Evolutionary conservation across 805 yeast genomes (phyloP), one percentile per base, ranked within the genome.

Genomic region (Monosporozyma siamensis): DNA sequence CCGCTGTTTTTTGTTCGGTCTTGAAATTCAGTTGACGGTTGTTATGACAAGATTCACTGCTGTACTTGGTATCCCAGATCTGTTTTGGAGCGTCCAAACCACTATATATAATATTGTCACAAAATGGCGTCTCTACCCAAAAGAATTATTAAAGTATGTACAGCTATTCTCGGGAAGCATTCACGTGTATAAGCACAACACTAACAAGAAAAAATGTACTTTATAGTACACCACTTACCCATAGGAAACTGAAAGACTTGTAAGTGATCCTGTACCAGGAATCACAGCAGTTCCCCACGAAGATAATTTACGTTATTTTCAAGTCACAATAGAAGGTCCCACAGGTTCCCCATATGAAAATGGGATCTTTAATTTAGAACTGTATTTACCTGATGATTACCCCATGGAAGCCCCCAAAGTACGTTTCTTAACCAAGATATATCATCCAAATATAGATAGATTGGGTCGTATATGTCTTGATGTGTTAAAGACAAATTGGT

Each of bases 371-470:
- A 72, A 82, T 51, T 68, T 92, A 45, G 98, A 92, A 63, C 69
- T 92, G 48, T 92, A 74, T 58, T 65, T 92, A 49, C 97, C 98
- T 2, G 97, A 92, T 58, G 98, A 92, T 58, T 92, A 92, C 63
- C 98, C 98, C 10, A 83, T 90, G 97, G 87, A 86, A 56, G 95
- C 98, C 0, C 98, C 98, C 40, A 89, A 88, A 60, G 94, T 92
- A 42, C 74, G 98, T 45, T 92, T 92, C 55, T 67, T 92, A 48
- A 92, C 98, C 24, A 86, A 81, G 63, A 89, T 92, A 22, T 92
- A 92, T 63, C 98, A 92, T 59, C 98, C 95, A 34, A 92, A 92
- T 63, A 92, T 92, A 52, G 98, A 92, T 60, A 77, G 92, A 60
- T 70, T 92, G 49, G 98, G 98, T 7, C 74, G 98, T 50, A 90